Percentiles rank a stretch among this genome's conserved stretches.
Evolutionary conservation across 2,329 filamentous ascomycete genomes (phyloP).

Genomic region (Cordyceps farinosa): DNA sequence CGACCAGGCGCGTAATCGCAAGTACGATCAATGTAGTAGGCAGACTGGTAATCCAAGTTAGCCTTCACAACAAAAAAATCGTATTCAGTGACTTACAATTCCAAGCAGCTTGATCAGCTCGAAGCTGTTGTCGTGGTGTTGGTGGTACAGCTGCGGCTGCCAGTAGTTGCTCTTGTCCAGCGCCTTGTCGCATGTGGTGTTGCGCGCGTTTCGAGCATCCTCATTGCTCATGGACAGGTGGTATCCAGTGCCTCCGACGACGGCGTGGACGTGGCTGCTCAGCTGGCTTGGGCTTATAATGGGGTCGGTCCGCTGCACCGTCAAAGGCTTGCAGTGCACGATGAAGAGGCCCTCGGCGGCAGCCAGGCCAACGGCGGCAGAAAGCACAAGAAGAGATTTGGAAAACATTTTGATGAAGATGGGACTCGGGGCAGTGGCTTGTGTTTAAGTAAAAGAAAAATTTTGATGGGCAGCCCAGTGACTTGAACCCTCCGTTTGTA

Average conservation of each 20-base stretch:
- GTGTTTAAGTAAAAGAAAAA: neutral
- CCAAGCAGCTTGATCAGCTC: slow-evolving; percentile 33
- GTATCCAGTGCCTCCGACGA: slow-evolving; percentile 62
- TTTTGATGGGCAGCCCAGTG: neutral
- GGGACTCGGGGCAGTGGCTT: too few relatives aligned
- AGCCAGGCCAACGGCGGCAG: neutral
- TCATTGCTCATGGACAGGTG: slow-evolving; percentile 50
- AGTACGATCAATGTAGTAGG: slow-evolving; percentile 27
- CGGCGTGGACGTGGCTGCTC: slow-evolving; percentile 56
- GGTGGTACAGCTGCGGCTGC: slow-evolving; percentile 54
- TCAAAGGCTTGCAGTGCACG: slow-evolving; percentile 27
- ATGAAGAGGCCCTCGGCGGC: slow-evolving; percentile 23
- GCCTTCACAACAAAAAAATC: neutral
- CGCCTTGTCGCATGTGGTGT: slow-evolving; percentile 61
- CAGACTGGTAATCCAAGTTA: slow-evolving; percentile 21
- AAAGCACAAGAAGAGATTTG: neutral
- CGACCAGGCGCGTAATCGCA: slow-evolving; percentile 28
- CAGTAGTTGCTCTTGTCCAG: slow-evolving; percentile 66
- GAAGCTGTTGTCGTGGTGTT: slow-evolving; percentile 55
- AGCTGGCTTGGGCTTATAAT: slow-evolving; percentile 53
- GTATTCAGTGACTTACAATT: slow-evolving; percentile 21
- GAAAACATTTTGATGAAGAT: neutral
- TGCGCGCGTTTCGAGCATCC: slow-evolving; percentile 49
- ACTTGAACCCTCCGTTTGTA: slow-evolving; percentile 4
- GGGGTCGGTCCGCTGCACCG: slow-evolving; percentile 52